These are phyloP conservation scores for Emericellopsis atlantica DNA, from an alignment of 2,329 filamentous ascomycete species.

Conservation along the genomic window DNA sequence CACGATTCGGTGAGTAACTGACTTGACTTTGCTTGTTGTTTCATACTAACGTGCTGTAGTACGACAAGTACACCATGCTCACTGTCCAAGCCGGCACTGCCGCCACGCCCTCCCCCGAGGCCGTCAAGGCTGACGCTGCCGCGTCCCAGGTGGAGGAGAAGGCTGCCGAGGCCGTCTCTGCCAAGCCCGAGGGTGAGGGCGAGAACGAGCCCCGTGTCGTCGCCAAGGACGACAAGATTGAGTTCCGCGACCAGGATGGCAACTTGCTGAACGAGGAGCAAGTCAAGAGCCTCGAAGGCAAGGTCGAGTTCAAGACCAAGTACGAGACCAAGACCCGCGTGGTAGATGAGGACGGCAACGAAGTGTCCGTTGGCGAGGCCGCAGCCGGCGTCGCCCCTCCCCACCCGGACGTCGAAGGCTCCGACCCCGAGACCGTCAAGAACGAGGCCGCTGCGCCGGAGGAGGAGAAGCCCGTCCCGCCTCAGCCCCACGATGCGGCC, in stretches of 20 bases:
- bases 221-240: slow-evolving; percentile 64
- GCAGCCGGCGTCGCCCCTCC: slow-evolving; percentile 38
- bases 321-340: slow-evolving; percentile 91
- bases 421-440: slow-evolving; percentile 43
- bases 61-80: slow-evolving; percentile 30
- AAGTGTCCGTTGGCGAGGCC: slow-evolving; percentile 39
- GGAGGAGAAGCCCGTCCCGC: slow-evolving; percentile 4
- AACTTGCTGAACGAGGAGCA: slow-evolving; percentile 77
- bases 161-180: slow-evolving; percentile 13
- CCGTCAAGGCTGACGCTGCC: slow-evolving; percentile 4
- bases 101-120: slow-evolving; percentile 8
- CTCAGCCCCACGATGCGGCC: slow-evolving; percentile 5
- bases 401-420: slow-evolving; percentile 48
- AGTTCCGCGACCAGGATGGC: slow-evolving; percentile 90
- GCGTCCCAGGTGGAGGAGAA: background rate
- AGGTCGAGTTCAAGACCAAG: slow-evolving; percentile 88
- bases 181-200: slow-evolving; percentile 52
- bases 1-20: slow-evolving; percentile 61
- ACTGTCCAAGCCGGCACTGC: slow-evolving; percentile 11
- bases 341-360: slow-evolving; percentile 67
- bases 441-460: slow-evolving; percentile 19
- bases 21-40: slow-evolving; percentile 1
- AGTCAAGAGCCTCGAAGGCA: slow-evolving; percentile 74
- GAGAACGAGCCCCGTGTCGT: slow-evolving; percentile 58
- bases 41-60: slow-evolving; percentile 18